Base-by-base conservation (phyloP, 2,329 filamentous ascomycete species). In the Furcasterigmium sp. region DNA sequence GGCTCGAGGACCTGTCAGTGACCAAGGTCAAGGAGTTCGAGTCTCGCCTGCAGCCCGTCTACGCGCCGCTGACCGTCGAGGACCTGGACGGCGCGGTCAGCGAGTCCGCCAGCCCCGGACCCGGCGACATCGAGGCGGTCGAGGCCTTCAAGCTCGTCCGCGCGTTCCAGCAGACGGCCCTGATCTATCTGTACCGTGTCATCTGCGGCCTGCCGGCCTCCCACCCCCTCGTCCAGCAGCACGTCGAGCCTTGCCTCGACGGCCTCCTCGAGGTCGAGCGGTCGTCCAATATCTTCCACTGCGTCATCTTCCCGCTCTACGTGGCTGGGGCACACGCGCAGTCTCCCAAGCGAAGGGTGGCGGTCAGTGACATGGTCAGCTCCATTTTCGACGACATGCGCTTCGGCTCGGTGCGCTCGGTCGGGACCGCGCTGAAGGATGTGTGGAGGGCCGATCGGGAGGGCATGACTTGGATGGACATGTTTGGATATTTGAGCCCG, bases 141-240 rank as follows among this genome's bases (percentile, higher is more conserved):
- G 57, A 63, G 30, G 57, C 63, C 0, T 60, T 59, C 19, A 56
- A 57, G 0, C 56, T 66, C 3, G 65, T 67, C 42, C 53, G 60
- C 0, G 59, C 66, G 4, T 70, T 70, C 37, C 63, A 65, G n/a
- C 63, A 66, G 26, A 56, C 64, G 0, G 67, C 64, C 0, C 57
- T 67, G 5, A 62, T 70, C 11, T 69, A 67, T 42, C 51, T 69
- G 1, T 70, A 69, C 43, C 56, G 67, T 26, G 66, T 65, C 15
- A 53, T 71, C 3, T 69, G 66, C 41, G 59, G 63, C 1, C 52
- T 70, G 4, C 57, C 64, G 3, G 56, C 61, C 2, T 54, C 53
- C 3, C 65, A 71, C 44, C 56, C 53, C 3, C 53, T 69, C 0
- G 67, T 70, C 0, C 68, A 71, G 18, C 58, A 67, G 28, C 55